Base-by-base conservation (phyloP, 2,329 filamentous ascomycete genomes). In the Tolypocladium tropicale region DNA sequence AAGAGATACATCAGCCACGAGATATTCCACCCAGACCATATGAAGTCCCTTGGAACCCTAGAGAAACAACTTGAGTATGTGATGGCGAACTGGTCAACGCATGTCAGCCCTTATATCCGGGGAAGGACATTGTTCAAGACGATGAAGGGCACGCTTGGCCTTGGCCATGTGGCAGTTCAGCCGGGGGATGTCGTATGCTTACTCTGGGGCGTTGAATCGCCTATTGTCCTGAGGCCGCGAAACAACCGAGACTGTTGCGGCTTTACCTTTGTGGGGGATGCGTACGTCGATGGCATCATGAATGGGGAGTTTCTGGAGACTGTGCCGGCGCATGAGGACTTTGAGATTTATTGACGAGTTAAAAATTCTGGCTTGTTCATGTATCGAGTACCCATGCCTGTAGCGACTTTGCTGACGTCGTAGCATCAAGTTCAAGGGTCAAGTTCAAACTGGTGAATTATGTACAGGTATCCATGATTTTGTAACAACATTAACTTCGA, bases 81-180 rank as follows among this genome's bases (percentile, higher is more conserved):
- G 37, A 6, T 6, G 18, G 37, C 2, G 37, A 2, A 21, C 3
- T 39, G 14, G 4, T 18, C 18, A n/a, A 2, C 1, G 6, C 7
- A n/a, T 1, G 10, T 7, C 10, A n/a, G 3, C 6, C 12, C 7
- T 23, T 4, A 4, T 2, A 6, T 1, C n/a, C 39, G n/a, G n/a
- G n/a, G 39, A 4, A 23, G 39, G 10, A 41, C n/a, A 10, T 10
- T 23, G 2, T 41, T 41, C 39, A 41, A 41, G n/a, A 41, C 39
- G 2, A 41, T 18, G n/a, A 41, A 41, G n/a, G 39, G n/a, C 39
- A 41, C 23, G 39, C 23, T 41, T 41, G 39, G 39, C n/a, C 7
- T 41, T 10, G 39, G 39, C n/a, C n/a, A 41, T 41, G n/a, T 41
- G 7, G n/a, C 39, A 23, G 12, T 41, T 6, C 39, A 21, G n/a